These are phyloP conservation scores for Grifola frondosa DNA, from an alignment of 1,284 basidiomycete species.

Conservation along the genomic window DNA sequence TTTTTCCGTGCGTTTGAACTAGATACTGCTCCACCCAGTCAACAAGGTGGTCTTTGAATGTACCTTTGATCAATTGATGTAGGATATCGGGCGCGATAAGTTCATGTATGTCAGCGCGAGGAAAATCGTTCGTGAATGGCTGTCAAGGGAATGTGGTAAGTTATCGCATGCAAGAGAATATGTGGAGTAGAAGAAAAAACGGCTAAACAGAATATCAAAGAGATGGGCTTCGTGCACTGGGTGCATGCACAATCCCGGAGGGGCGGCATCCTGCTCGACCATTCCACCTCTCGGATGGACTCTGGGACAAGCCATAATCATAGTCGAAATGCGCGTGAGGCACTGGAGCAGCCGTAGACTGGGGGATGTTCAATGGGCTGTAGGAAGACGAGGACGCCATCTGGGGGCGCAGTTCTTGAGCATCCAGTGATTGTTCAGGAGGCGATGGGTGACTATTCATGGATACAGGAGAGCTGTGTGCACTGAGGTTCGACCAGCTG, in stretches of 20 bases:
- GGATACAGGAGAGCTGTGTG: slow-evolving; percentile 76
- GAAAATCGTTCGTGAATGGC: slow-evolving; percentile 13
- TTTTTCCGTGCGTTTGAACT: slow-evolving; percentile 2
- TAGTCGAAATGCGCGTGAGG: slow-evolving; percentile 51
- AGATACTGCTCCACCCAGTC: slow-evolving; percentile 12
- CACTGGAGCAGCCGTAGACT: slow-evolving; percentile 28
- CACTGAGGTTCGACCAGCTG: slow-evolving; percentile 45
- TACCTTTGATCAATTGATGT: slow-evolving; percentile 7
- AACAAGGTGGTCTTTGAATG: slow-evolving; percentile 23
- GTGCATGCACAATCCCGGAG: too few species aligned
- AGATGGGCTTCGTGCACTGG: too few species aligned
- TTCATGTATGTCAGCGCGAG: slow-evolving; percentile 9
- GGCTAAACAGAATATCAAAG: too few species aligned
- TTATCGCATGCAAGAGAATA: too few species aligned
- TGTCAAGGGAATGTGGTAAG: too few species aligned
- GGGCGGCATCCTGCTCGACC: too few species aligned
- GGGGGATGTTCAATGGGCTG: slow-evolving; percentile 23
- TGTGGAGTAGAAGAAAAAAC: too few species aligned
- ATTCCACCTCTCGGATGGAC: slow-evolving; percentile 31
- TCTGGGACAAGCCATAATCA: slow-evolving; percentile 50
- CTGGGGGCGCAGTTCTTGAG: slow-evolving; percentile 28
- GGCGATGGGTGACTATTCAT: slow-evolving; percentile 65
- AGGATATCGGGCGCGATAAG: slow-evolving; percentile 4
- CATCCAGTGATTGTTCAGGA: slow-evolving; percentile 45
- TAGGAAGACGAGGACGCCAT: slow-evolving; percentile 15